A percentile compares a stretch with the other conserved stretches of the same genome.
Conservation (phyloP, 140 eudicot genomes). For the Stevia rebaudiana region DNA sequence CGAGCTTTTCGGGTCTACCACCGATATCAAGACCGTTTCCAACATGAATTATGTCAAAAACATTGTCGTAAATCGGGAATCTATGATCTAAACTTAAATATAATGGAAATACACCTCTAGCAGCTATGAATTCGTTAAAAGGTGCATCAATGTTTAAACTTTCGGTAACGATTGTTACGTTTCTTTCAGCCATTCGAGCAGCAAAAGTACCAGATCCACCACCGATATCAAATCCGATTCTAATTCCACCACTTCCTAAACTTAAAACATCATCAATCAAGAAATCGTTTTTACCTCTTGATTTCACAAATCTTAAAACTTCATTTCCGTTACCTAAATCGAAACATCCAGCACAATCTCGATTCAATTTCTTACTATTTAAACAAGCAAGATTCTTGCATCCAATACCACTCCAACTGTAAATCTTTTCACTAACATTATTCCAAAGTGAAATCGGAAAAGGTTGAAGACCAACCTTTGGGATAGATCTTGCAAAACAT, state of each 20-base stretch:
- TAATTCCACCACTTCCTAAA: constrained; percentile 73
- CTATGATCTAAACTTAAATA: constrained; percentile 79
- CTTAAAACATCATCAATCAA: constrained; percentile 72
- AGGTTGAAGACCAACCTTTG: constrained; percentile 60
- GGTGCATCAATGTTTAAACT: constrained; percentile 80
- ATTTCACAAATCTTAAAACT: constrained; percentile 51
- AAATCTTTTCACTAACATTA: constrained; percentile 74
- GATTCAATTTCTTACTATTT: constrained; percentile 69
- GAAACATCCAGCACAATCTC: constrained; percentile 82
- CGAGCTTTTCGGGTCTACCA: constrained; percentile 66
- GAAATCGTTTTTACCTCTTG: constrained; percentile 79
- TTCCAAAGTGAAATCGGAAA: constrained; percentile 82
- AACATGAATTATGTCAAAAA: constrained; percentile 76
- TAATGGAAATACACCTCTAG: constrained; percentile 81
- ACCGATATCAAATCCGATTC: constrained; percentile 80
- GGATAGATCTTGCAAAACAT: constrained; percentile 57
- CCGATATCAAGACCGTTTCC: constrained; percentile 78
- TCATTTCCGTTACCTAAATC: constrained; percentile 63
- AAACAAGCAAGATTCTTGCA: constrained; percentile 81
- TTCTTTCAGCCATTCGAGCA: constrained; percentile 86
- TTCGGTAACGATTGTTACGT: constrained; percentile 66
- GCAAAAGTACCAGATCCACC: constrained; percentile 98
- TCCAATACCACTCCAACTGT: constrained; percentile 83
- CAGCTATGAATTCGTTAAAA: constrained; percentile 77
- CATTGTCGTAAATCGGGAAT: constrained; percentile 69